Percentiles rank a stretch among this genome's conserved stretches.
These are phyloP conservation scores for Cercospora sp. DNA, from an alignment of 2,329 filamentous ascomycete genomes.

Conservation along the genomic window DNA sequence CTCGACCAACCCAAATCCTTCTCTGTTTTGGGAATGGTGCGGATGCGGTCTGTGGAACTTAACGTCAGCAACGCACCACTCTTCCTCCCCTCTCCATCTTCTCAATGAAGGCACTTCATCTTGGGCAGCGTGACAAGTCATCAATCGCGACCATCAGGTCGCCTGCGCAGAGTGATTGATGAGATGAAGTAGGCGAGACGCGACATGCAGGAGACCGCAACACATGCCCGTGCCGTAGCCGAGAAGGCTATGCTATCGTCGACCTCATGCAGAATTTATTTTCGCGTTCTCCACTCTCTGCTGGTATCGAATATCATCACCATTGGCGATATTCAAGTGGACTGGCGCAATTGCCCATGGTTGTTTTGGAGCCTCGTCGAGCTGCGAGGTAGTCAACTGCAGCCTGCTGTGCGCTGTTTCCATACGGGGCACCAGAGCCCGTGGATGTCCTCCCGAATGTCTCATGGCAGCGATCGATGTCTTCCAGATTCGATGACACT, in stretches of 20 bases:
- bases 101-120: too few relatives aligned
- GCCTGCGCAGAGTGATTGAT: background rate
- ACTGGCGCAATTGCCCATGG: background rate
- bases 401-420: background rate
- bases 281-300: background rate
- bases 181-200: background rate
- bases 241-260: background rate
- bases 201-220: background rate
- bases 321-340: background rate
- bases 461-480: background rate
- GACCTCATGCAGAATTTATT: background rate
- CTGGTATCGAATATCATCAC: background rate
- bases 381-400: background rate
- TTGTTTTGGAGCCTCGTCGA: background rate
- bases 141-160: background rate
- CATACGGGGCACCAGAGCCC: background rate
- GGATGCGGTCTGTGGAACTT: background rate
- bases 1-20: conserved; percentile 8
- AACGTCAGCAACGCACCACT: conserved; percentile 8
- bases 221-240: background rate
- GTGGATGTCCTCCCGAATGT: background rate
- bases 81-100: background rate
- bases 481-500: background rate
- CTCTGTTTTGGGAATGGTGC: conserved; percentile 11
- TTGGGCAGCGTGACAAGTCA: background rate